Base-by-base conservation (phyloP, 257 asterid genomes). In the Sherardia arvensis region DNA sequence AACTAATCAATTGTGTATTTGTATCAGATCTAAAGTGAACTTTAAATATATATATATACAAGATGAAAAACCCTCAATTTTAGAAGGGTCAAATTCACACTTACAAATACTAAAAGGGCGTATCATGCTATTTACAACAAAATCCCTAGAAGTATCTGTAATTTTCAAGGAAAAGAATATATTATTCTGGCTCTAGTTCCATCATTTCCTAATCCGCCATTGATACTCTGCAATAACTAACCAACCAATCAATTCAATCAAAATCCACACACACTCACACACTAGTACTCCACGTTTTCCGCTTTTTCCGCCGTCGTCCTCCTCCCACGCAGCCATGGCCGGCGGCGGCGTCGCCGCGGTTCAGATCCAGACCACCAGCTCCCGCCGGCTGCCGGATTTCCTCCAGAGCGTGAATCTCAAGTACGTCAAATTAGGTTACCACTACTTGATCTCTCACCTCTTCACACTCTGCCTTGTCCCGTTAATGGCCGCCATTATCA, bases 391-490 rank as follows among this genome's bases (percentile, higher is more conserved):
- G 4, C 95, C 95, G 69, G 95, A 86, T 80, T 86, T 86, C 75
- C 82, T 86, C 30, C 91, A 84, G 76, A 86, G 93, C 72, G 95
- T 87, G 22, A 87, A 87, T 75, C 70, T 87, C 43, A 87, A 87
- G 86, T 87, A 87, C 74, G 95, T 87, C 29, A 87, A 84, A 72
- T 70, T 87, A n/a, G 95, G 95, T 3, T 87, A 87, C 80, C 95
- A 84, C 67, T 87, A 87, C 84, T 67, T 87, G 86, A 85, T 87
- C 79, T 87, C 93, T 64, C 61, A 87, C 70, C 72, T 87, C 25
- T 69, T 87, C 4, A 83, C 92, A 20, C 90, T 87, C 7, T 87
- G 85, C 71, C 64, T 87, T 12, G 66, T 87, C 26, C 95, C 95
- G 8, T 55, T 79, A 10, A 87, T 87, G 90, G 73, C 64, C 60